phyloP scores from a whole-genome alignment of 2,329 filamentous ascomycete species.

The Sporothrix inflata region DNA sequence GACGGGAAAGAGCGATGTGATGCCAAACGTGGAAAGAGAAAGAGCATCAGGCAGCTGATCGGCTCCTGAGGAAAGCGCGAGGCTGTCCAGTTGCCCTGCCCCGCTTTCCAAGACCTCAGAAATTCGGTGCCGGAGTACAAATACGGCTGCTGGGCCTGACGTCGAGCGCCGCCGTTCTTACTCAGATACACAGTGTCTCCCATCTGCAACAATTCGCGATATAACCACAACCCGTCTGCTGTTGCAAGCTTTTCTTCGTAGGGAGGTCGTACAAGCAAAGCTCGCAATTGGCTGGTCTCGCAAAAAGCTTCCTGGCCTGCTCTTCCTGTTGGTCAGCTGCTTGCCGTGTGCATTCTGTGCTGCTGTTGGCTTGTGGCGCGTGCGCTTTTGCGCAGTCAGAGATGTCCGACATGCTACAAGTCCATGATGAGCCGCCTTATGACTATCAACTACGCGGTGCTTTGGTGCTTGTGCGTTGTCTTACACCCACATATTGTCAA shows the following conservation, averaged over 20 bases:
- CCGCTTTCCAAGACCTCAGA: background rate
- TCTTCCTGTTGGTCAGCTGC: background rate
- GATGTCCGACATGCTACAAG: background rate
- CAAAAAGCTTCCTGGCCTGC: background rate
- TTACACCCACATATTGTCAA: constrained; percentile 4
- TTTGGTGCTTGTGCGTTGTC: constrained; percentile 1
- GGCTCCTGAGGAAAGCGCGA: background rate
- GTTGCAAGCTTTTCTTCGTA: background rate
- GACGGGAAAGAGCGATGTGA: constrained; percentile 12
- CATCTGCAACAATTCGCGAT: background rate
- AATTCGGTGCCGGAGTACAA: background rate
- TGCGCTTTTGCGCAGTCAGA: background rate
- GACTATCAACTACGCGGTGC: background rate
- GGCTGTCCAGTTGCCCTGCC: background rate
- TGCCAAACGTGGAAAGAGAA: background rate
- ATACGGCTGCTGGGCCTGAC: background rate
- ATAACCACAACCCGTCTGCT: background rate
- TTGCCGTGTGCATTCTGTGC: background rate
- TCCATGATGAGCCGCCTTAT: constrained; percentile 6
- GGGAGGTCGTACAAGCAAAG: background rate
- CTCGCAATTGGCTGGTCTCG: background rate
- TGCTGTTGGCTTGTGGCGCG: background rate
- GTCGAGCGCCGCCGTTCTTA: background rate
- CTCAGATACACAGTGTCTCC: background rate
- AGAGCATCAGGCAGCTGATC: background rate